Percentiles rank a stretch among this genome's conserved stretches.
phyloP scores from a whole-genome alignment of 192 early-diverging fungal genomes.

The Podila epigama region DNA sequence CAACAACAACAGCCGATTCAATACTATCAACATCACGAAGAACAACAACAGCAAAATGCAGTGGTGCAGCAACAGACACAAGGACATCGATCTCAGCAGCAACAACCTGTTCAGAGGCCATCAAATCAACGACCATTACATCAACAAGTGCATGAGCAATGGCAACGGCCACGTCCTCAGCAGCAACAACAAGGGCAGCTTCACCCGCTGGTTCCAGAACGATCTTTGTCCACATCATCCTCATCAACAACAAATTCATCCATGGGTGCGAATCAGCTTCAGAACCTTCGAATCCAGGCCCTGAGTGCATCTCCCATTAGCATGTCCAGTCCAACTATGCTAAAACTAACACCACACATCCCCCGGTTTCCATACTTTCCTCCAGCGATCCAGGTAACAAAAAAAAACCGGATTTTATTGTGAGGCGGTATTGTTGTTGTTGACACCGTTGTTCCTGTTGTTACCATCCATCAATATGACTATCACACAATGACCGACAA shows the following conservation, averaged over 20 bases:
- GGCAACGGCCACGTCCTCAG: neutral
- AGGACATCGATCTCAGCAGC: neutral
- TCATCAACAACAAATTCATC: neutral
- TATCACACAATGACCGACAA: too few relatives aligned
- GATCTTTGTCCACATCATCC: neutral
- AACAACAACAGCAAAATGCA: neutral
- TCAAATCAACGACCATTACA: neutral
- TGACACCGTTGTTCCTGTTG: too few relatives aligned
- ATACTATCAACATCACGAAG: neutral
- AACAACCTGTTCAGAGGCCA: neutral
- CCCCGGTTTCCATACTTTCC: conserved; percentile 47
- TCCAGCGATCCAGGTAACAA: conserved; percentile 37
- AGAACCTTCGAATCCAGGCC: neutral
- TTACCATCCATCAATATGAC: too few relatives aligned
- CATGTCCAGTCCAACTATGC: neutral
- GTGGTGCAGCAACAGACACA: neutral
- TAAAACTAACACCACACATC: neutral
- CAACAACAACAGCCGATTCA: neutral
- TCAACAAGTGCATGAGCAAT: neutral
- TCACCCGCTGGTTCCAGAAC: neutral
- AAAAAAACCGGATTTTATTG: too few relatives aligned
- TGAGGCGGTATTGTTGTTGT: too few relatives aligned
- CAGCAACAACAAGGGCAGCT: conserved; percentile 3
- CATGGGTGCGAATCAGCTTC: neutral
- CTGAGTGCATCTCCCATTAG: neutral